A percentile compares a stretch with the other conserved stretches of the same genome.
phyloP scores from a whole-genome alignment of 331 rosid species.

The Prunus yedoensis region DNA sequence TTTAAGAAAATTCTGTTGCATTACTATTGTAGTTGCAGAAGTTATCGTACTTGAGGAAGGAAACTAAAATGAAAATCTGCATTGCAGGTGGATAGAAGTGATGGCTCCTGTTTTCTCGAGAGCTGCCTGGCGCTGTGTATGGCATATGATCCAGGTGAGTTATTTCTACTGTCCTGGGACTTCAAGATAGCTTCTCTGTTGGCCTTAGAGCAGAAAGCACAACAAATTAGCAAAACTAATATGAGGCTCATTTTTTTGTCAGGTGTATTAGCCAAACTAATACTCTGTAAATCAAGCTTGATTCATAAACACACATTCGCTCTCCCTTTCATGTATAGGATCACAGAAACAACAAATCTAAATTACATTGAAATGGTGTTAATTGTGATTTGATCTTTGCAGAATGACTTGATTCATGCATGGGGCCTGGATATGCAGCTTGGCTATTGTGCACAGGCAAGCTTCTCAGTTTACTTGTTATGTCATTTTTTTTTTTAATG shows the following conservation, averaged over 20 bases:
- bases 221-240: too few species aligned
- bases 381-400: conserved; percentile 23
- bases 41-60: conserved; percentile 20
- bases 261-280: too few species aligned
- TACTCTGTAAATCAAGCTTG: too few species aligned
- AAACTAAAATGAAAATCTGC: conserved; percentile 23
- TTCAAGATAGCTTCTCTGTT: background rate
- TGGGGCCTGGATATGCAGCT: conserved; percentile 95
- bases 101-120: conserved; percentile 97
- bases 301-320: too few species aligned
- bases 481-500: too few species aligned
- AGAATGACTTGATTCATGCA: conserved; percentile 93
- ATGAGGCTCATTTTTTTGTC: too few species aligned
- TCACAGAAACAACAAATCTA: too few species aligned
- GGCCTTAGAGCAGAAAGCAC: background rate
- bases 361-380: too few species aligned
- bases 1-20: background rate
- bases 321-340: too few species aligned
- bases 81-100: conserved; percentile 94
- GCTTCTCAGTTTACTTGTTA: conserved; percentile 3
- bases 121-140: conserved; percentile 91
- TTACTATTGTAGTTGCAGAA: background rate
- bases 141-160: conserved; percentile 93
- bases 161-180: background rate
- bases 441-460: conserved; percentile 94